phyloP scores from a whole-genome alignment of 257 asterid species.

The Sherardia arvensis region DNA sequence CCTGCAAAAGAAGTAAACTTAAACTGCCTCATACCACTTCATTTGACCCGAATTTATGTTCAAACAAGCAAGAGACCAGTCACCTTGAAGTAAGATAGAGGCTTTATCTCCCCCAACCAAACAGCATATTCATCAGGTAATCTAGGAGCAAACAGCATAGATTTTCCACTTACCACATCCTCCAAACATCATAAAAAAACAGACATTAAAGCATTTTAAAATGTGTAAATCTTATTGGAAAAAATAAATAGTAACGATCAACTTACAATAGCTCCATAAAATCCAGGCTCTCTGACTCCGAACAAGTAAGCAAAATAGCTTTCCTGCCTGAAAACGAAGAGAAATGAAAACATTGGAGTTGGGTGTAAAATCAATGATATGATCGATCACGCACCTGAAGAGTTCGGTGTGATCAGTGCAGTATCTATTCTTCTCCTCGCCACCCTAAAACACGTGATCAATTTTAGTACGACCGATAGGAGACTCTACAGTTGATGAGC shows the following conservation, averaged over 20 bases:
- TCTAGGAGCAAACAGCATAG: constrained; percentile 84
- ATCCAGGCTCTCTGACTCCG: constrained; percentile 96
- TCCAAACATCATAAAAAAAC: constrained; percentile 20
- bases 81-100: constrained; percentile 72
- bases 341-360: constrained; percentile 12
- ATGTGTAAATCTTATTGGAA: no score
- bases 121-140: constrained; percentile 78
- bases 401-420: constrained; percentile 82
- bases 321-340: constrained; percentile 63
- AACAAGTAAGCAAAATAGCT: constrained; percentile 94
- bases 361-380: constrained; percentile 4
- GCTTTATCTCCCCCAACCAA: constrained; percentile 94
- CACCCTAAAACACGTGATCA: constrained; percentile 44
- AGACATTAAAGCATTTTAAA: constrained; percentile 1
- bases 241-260: background rate
- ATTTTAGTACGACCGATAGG: constrained; percentile 2
- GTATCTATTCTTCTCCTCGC: constrained; percentile 79
- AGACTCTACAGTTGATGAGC: background rate
- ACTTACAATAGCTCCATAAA: constrained; percentile 95
- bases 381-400: constrained; percentile 45
- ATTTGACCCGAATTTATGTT: background rate
- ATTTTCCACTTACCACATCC: constrained; percentile 79
- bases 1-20: constrained; percentile 46
- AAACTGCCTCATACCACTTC: constrained; percentile 5
- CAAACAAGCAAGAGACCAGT: constrained; percentile 6